Conservation (phyloP, 2,329 filamentous ascomycete genomes). For the Pseudogymnoascus sp. region DNA sequence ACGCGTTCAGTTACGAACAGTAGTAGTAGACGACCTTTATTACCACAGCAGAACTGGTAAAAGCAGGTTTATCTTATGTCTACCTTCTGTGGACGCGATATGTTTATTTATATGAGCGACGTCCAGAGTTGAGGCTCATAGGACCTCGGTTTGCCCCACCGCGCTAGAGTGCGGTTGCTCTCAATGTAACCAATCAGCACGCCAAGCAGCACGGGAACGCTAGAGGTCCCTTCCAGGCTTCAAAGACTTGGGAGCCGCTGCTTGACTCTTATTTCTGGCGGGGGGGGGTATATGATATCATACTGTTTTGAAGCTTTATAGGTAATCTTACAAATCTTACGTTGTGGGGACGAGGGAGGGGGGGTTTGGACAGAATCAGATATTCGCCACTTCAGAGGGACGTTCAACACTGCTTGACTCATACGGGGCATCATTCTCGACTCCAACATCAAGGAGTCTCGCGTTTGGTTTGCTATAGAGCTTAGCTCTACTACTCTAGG, state of each 20-base stretch:
- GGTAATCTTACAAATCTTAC: background rate
- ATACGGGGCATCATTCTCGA: background rate
- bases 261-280: background rate
- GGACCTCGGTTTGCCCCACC: background rate
- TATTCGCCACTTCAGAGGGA: background rate
- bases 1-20: background rate
- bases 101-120: background rate
- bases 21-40: background rate
- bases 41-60: background rate
- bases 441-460: slow-evolving; percentile 5
- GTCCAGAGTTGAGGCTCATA: background rate
- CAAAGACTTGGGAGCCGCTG: background rate
- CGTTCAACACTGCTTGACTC: background rate
- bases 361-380: too few species aligned
- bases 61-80: background rate
- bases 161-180: background rate
- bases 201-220: background rate
- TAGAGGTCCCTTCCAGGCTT: background rate
- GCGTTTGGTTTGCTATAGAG: slow-evolving; percentile 2
- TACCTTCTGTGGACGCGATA: background rate
- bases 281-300: background rate
- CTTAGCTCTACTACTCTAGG: background rate
- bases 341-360: background rate
- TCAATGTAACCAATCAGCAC: background rate
- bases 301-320: background rate